These are phyloP conservation scores for Sphaerulina populicola DNA, from an alignment of 2,329 filamentous ascomycete genomes.

Conservation along the genomic window DNA sequence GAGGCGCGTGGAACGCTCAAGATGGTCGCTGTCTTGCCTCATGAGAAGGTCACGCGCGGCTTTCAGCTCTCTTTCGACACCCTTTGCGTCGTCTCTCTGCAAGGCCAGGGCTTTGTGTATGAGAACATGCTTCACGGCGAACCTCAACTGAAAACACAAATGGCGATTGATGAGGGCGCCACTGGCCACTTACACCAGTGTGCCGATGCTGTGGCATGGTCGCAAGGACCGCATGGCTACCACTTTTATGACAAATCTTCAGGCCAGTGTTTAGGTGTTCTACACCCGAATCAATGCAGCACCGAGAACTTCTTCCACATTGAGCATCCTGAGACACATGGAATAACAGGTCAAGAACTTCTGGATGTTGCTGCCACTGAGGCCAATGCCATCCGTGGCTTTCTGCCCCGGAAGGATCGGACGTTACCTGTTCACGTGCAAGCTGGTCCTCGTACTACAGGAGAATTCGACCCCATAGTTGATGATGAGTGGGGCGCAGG, in stretches of 20 bases:
- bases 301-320: slow-evolving; percentile 32
- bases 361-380: neutral
- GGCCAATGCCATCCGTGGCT: neutral
- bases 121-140: slow-evolving; percentile 31
- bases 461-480: slow-evolving; percentile 17
- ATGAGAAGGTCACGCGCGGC: slow-evolving; percentile 40
- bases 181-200: slow-evolving; percentile 42
- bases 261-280: slow-evolving; percentile 34
- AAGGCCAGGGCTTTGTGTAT: slow-evolving; percentile 42
- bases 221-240: slow-evolving; percentile 38
- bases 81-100: slow-evolving; percentile 40
- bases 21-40: slow-evolving; percentile 36
- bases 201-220: slow-evolving; percentile 38
- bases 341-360: slow-evolving; percentile 19
- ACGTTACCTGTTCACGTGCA: slow-evolving; percentile 19
- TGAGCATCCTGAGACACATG: slow-evolving; percentile 18
- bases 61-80: slow-evolving; percentile 40
- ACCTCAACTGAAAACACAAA: slow-evolving; percentile 31
- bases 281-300: slow-evolving; percentile 33
- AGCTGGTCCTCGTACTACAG: slow-evolving; percentile 15
- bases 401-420: neutral
- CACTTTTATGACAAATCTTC: slow-evolving; percentile 37
- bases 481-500: slow-evolving; percentile 44
- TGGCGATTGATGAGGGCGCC: slow-evolving; percentile 37
- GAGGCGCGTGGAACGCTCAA: slow-evolving; percentile 35